Evolutionary conservation across 768 basidiomycete genomes (phyloP), one percentile per base, ranked within the genome.

Genomic region (Trametes elegans): DNA sequence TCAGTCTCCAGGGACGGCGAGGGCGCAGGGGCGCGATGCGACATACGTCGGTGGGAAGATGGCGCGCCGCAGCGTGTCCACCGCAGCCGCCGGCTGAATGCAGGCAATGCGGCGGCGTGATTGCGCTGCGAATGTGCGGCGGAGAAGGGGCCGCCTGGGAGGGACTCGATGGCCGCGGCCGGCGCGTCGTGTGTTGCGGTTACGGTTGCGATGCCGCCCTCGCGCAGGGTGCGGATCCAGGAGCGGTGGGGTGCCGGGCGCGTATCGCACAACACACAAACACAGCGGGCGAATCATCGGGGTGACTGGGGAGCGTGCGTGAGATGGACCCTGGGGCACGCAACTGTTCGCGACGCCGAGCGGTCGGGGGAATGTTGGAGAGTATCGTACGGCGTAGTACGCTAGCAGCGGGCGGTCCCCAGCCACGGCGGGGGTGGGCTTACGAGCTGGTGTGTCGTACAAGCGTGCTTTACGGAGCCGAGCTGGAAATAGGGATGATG

Each of bases 401-500:
- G 28, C 23, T n/a, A n/a, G n/a, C n/a, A 7, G 7, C 27, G 41
- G 7, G 41, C 11, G 26, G 14, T 7, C 41, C 14, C 26, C 16
- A 43, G 41, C 5, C 34, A 28, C 26, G 41, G 14, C 24, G 24
- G 41, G 16, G 41, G 28, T 3, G 19, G 13, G 41, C 26, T 14
- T 5, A 41, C 11, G 40, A 21, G 13, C n/a, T 41, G 18, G 40
- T 45, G n/a, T 32, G 7, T 13, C 16, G 16, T 26, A 13, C n/a
- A 27, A 53, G 51, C 51, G 51, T 35, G 42, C 51, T 44, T 53
- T 53, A 32, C 51, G 51, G 51, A 53, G 7, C 51, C 51, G 51
- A 53, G 26, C 8, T 53, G 23, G 11, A 14, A 19, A 24, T 7
- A 11, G 32, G 50, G 19, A 36, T 24, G 24, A 24, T 9, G 14